Evolutionary conservation across 345 rosid species (phyloP).

Genomic region (Ailanthus altissimus): DNA sequence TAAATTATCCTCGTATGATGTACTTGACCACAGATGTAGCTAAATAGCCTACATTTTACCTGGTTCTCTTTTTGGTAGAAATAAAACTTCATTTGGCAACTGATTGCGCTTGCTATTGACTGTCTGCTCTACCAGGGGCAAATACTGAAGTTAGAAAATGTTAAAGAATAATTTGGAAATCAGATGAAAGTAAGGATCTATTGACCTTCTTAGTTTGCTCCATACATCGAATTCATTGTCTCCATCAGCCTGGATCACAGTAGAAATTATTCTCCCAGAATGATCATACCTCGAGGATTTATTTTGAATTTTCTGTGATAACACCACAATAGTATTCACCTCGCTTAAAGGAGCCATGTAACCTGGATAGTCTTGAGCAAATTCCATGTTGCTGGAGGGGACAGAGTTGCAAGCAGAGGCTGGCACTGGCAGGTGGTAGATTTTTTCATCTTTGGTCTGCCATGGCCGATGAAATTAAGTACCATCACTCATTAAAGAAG

Average conservation of each 20-base stretch:
- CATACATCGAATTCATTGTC: no score
- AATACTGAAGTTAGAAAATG: no score
- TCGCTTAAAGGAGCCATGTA: neutral
- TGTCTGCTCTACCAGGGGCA: no score
- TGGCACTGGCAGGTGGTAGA: constrained; percentile 14
- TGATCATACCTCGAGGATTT: constrained; percentile 9
- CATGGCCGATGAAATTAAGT: neutral
- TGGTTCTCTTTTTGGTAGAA: no score
- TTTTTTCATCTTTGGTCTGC: constrained; percentile 24
- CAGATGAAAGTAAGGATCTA: no score
- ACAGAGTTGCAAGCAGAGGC: constrained; percentile 23
- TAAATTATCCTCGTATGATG: no score
- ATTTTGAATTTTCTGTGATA: constrained; percentile 24
- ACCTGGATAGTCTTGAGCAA: neutral
- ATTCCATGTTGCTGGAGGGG: neutral
- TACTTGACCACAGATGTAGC: no score
- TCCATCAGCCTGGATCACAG: neutral
- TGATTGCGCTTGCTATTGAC: no score
- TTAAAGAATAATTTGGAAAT: no score
- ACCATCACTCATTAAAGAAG: constrained; percentile 13
- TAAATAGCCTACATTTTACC: no score
- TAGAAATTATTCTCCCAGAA: constrained; percentile 28
- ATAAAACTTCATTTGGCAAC: no score
- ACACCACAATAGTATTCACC: constrained; percentile 8
- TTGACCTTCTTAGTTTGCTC: no score